Evolutionary conservation across 148 eudicot genomes (phyloP), one percentile per base, ranked within the genome.

Genomic region (Cornus kousa): DNA sequence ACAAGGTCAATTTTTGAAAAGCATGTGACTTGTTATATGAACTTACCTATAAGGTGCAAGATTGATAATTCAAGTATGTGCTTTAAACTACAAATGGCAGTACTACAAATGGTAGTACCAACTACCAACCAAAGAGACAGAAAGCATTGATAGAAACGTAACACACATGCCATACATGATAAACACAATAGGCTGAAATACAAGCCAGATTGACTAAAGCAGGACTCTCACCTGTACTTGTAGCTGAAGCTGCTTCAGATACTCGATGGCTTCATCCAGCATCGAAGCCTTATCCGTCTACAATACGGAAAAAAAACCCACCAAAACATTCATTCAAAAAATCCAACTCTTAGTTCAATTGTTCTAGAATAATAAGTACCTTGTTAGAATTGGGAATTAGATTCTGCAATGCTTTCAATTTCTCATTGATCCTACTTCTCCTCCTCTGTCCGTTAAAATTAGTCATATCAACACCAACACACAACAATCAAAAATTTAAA

Each of bases 231-330:
- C 98, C 97, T 94, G 96, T 37, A 94, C 97, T 87, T 94, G 94
- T 39, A 89, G 82, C 83, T 94, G 98, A 46, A 94, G 98, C 77
- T 91, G 94, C 81, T 90, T 94, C 80, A 92, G 81, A 85, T 94
- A 94, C 74, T 94, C 98, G 78, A 94, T 94, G 7, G 94, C 96
- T 82, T 94, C 98, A 83, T 94, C 98, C 87, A 94, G 85, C 98
- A 94, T 91, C 11, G 98, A 94, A 60, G 98, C 98, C 89, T 94
- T 94, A 77, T 94, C 97, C 5, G 98, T 94, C 98, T 94, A 86
- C 39, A 17, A 80, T 14, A 82, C 64, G 72, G n/a, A n/a, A 71
- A 80, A 46, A 13, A 57, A 59, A 6, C 37, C 37, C 37, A 12
- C 16, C 64, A 23, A 75, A 74, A 70, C 22, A 46, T 46, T 35